phyloP scores from a whole-genome alignment of 768 basidiomycete genomes.

The Lyophyllum semitale region DNA sequence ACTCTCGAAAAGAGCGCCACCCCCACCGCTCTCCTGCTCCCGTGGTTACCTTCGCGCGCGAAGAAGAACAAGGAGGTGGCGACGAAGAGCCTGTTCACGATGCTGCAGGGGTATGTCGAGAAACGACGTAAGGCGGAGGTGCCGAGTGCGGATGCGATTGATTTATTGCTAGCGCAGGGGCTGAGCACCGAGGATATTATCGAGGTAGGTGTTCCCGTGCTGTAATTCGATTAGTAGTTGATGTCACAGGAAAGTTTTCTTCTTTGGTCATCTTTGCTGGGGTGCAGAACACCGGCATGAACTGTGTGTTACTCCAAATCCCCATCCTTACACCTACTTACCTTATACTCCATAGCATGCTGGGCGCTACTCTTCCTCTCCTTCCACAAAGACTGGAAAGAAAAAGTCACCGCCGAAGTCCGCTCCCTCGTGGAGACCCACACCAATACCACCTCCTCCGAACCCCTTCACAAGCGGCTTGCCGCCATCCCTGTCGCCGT shows the following conservation, averaged over 20 bases:
- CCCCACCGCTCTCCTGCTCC: slow-evolving; percentile 37
- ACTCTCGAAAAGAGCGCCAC: slow-evolving; percentile 33
- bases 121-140: slow-evolving; percentile 25
- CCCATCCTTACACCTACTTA: background rate
- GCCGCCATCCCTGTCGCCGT: slow-evolving; percentile 31
- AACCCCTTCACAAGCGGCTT: no score
- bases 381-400: no score
- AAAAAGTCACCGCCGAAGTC: no score
- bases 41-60: no score
- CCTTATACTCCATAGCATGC: slow-evolving; percentile 27
- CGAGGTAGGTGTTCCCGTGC: slow-evolving; percentile 15
- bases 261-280: slow-evolving; percentile 38
- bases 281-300: slow-evolving; percentile 35
- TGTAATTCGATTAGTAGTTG: no score
- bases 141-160: no score
- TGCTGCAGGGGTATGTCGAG: slow-evolving; percentile 27
- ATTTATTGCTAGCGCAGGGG: slow-evolving; percentile 32
- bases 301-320: slow-evolving; percentile 23
- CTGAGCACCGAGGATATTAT: slow-evolving; percentile 26
- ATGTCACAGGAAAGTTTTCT: no score
- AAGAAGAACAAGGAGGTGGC: slow-evolving; percentile 31
- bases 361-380: slow-evolving; percentile 39
- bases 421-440: no score
- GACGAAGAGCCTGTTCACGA: slow-evolving; percentile 28
- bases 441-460: no score